Evolutionary conservation across 1,139 yeast genomes (phyloP).

Genomic region (Casaregolazyma suthepensis): DNA sequence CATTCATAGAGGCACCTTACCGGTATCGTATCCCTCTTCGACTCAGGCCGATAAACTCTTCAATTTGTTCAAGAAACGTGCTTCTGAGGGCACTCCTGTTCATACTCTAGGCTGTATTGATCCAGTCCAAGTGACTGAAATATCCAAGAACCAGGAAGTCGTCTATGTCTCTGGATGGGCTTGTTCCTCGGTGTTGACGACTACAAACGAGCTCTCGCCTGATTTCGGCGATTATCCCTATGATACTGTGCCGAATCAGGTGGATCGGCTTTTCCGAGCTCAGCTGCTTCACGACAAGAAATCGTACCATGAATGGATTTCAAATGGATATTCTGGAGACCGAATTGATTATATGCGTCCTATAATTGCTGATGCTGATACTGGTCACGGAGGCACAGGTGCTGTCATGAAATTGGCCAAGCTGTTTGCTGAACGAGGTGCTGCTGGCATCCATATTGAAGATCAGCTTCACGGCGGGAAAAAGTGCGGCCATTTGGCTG

Average conservation of each 20-base stretch:
- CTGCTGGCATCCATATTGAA: conserved; percentile 59
- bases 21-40: conserved; percentile 46
- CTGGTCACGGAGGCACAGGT: conserved; percentile 64
- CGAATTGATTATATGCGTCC: conserved; percentile 51
- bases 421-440: conserved; percentile 58
- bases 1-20: conserved; percentile 46
- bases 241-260: conserved; percentile 62
- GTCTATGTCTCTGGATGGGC: conserved; percentile 62
- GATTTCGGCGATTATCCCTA: conserved; percentile 62
- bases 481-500: conserved; percentile 60
- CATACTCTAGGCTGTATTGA: conserved; percentile 59
- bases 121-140: conserved; percentile 56
- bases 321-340: conserved; percentile 20
- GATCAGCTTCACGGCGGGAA: conserved; percentile 63
- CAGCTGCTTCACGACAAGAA: conserved; percentile 54
- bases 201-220: conserved; percentile 56
- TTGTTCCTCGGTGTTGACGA: conserved; percentile 46
- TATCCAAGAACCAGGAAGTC: conserved; percentile 49
- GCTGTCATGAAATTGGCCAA: conserved; percentile 60
- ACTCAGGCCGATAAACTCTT: conserved; percentile 50
- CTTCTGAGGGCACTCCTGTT: conserved; percentile 41
- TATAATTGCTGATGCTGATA: conserved; percentile 61
- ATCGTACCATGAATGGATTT: conserved; percentile 42
- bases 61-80: conserved; percentile 39
- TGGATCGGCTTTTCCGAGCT: conserved; percentile 52